Percentiles rank a stretch among this genome's conserved stretches.
phyloP scores from a whole-genome alignment of 208 protist species.

The Porcisia hertigi region DNA sequence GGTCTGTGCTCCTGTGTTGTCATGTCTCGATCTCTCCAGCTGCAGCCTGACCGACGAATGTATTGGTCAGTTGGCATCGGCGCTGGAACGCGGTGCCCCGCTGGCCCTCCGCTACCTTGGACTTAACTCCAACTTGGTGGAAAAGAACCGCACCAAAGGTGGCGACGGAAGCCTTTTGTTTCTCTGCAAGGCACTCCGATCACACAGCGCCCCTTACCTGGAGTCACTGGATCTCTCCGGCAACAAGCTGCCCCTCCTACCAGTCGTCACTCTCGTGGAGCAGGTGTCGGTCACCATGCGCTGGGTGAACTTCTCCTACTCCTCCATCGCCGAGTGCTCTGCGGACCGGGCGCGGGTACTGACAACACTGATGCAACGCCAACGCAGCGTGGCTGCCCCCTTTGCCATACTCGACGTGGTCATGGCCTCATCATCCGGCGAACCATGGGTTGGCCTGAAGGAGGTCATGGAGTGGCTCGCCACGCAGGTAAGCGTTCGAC shows the following conservation, averaged over 20 bases:
- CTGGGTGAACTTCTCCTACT: conserved; percentile 46
- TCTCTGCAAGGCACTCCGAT: conserved; percentile 65
- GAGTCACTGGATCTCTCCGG: conserved; percentile 50
- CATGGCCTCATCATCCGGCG: conserved; percentile 14
- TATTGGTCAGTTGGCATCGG: conserved; percentile 42
- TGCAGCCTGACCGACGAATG: conserved; percentile 47
- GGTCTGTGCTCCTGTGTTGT: conserved; percentile 29
- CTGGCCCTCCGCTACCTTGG: conserved; percentile 46
- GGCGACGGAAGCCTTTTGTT: conserved; percentile 46
- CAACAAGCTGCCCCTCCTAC: conserved; percentile 54
- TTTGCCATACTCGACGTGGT: conserved; percentile 24
- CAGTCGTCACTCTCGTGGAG: conserved; percentile 59
- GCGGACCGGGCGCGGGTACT: conserved; percentile 44
- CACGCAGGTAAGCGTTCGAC: conserved; percentile 19
- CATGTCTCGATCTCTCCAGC: conserved; percentile 35
- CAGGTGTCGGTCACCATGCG: conserved; percentile 49
- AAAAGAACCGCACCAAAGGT: conserved; percentile 27
- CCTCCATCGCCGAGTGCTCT: conserved; percentile 46
- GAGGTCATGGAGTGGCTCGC: conserved; percentile 30
- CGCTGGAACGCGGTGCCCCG: conserved; percentile 40
- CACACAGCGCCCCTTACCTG: conserved; percentile 48
- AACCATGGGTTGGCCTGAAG: conserved; percentile 27
- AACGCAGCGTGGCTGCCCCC: conserved; percentile 14
- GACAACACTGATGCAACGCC: conserved; percentile 49
- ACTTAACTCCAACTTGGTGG: conserved; percentile 48